Conservation (phyloP, 179 eudicot genomes). For the Silene noctiflora region DNA sequence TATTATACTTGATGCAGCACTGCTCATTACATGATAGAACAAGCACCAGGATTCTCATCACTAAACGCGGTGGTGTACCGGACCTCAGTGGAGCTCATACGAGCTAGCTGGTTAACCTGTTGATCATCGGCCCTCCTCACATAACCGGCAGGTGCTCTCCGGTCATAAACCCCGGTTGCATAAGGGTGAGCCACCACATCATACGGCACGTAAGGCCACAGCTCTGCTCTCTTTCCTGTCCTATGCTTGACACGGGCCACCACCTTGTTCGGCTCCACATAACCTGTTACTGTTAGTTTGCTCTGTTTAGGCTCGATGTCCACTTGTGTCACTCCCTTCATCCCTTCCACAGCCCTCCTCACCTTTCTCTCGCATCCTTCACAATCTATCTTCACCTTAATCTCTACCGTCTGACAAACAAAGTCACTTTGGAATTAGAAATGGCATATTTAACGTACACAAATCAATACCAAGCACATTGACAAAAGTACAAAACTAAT, state of each 20-base stretch:
- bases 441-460: not conserved
- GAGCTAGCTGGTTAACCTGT: slow-evolving; percentile 33
- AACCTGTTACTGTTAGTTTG: slow-evolving; percentile 63
- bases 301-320: slow-evolving; percentile 54
- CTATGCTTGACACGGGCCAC: slow-evolving; percentile 60
- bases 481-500: not conserved
- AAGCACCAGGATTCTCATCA: slow-evolving; percentile 65
- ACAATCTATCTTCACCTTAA: slow-evolving; percentile 68
- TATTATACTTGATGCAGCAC: not conserved
- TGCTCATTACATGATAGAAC: slow-evolving; percentile 47
- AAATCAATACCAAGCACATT: not conserved
- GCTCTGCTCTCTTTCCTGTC: slow-evolving; percentile 63
- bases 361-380: slow-evolving; percentile 76
- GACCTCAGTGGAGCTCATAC: slow-evolving; percentile 76
- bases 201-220: slow-evolving; percentile 72
- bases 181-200: slow-evolving; percentile 77
- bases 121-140: slow-evolving; percentile 43
- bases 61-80: slow-evolving; percentile 75
- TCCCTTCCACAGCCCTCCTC: slow-evolving; percentile 64
- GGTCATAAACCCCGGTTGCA: slow-evolving; percentile 57
- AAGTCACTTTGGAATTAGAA: not conserved
- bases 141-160: slow-evolving; percentile 70
- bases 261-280: slow-evolving; percentile 68
- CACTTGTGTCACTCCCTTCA: slow-evolving; percentile 65
- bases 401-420: slow-evolving; percentile 60